These are phyloP conservation scores for Ampelomyces quisqualis DNA, from an alignment of 2,329 filamentous ascomycete genomes.

Conservation along the genomic window DNA sequence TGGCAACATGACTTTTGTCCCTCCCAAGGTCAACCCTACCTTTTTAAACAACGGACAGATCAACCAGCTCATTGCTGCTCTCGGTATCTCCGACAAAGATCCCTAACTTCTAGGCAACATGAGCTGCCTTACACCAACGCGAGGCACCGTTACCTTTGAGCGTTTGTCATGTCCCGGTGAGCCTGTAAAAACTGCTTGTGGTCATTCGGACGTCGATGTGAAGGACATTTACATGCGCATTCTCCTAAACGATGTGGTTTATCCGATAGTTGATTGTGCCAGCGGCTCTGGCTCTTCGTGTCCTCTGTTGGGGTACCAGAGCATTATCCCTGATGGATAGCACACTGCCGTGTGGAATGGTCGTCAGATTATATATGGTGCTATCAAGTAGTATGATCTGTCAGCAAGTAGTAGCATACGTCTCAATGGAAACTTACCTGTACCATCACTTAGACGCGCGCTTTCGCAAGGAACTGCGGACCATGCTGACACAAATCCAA, in stretches of 20 bases:
- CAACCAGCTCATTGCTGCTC: slow-evolving; percentile 59
- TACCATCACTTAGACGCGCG: background rate
- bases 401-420: background rate
- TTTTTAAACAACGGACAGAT: slow-evolving; percentile 69
- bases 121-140: slow-evolving; percentile 61
- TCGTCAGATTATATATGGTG: slow-evolving; percentile 25
- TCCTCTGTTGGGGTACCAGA: slow-evolving; percentile 34
- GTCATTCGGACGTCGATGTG: slow-evolving; percentile 5
- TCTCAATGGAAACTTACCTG: background rate
- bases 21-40: slow-evolving; percentile 60
- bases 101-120: slow-evolving; percentile 50
- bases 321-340: slow-evolving; percentile 44
- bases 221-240: slow-evolving; percentile 56
- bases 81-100: slow-evolving; percentile 63
- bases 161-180: slow-evolving; percentile 54
- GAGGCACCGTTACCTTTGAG: slow-evolving; percentile 66
- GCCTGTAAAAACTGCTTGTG: slow-evolving; percentile 6
- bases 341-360: slow-evolving; percentile 22
- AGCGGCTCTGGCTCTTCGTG: slow-evolving; percentile 52
- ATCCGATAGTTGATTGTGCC: slow-evolving; percentile 58
- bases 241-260: slow-evolving; percentile 63
- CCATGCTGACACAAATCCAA: background rate
- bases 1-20: slow-evolving; percentile 50
- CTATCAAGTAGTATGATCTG: background rate
- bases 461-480: background rate